Percentiles rank a stretch among this genome's conserved stretches.
phyloP scores from a whole-genome alignment of 371 early-diverging fungal species.

The Catenaria anguillulae region DNA sequence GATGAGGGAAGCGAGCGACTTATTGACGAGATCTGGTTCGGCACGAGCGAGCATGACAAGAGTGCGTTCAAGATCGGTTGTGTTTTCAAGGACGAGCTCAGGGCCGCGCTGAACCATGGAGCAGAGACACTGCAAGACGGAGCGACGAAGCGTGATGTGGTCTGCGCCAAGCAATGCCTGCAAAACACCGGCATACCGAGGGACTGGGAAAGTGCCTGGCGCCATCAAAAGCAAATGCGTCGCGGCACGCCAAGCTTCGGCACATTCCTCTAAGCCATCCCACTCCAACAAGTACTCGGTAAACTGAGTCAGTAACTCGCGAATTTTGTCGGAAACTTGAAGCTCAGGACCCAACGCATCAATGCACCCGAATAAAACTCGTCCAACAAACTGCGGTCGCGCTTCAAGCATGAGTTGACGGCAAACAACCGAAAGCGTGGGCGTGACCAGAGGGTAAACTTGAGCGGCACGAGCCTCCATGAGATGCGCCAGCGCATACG shows the following conservation, averaged over 20 bases:
- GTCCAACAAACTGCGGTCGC: slow-evolving; percentile 41
- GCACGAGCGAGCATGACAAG: neutral
- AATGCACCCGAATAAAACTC: slow-evolving; percentile 70
- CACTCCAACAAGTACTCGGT: slow-evolving; percentile 28
- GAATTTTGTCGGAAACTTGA: slow-evolving; percentile 45
- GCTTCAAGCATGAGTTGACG: slow-evolving; percentile 72
- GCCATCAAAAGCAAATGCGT: slow-evolving; percentile 78
- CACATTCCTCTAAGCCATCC: neutral
- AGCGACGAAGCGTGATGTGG: slow-evolving; percentile 53
- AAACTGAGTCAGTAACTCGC: slow-evolving; percentile 59
- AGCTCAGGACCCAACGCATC: slow-evolving; percentile 87
- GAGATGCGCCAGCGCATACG: slow-evolving; percentile 69
- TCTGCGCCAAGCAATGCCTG: slow-evolving; percentile 49
- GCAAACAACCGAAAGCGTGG: slow-evolving; percentile 68
- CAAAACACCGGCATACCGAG: slow-evolving; percentile 55
- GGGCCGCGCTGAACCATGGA: slow-evolving; percentile 70
- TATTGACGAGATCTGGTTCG: neutral
- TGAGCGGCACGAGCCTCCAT: slow-evolving; percentile 77
- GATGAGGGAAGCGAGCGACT: slow-evolving; percentile 41
- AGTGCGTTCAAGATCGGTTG: neutral
- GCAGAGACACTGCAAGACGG: slow-evolving; percentile 71
- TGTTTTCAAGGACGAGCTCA: slow-evolving; percentile 38
- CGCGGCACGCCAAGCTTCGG: slow-evolving; percentile 15
- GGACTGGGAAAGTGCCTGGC: slow-evolving; percentile 50
- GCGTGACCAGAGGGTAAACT: slow-evolving; percentile 75